A percentile compares a stretch with the other conserved stretches of the same genome.
Evolutionary conservation across 2,329 filamentous ascomycete genomes (phyloP).

Genomic region (Colletotrichum tamarilloi): DNA sequence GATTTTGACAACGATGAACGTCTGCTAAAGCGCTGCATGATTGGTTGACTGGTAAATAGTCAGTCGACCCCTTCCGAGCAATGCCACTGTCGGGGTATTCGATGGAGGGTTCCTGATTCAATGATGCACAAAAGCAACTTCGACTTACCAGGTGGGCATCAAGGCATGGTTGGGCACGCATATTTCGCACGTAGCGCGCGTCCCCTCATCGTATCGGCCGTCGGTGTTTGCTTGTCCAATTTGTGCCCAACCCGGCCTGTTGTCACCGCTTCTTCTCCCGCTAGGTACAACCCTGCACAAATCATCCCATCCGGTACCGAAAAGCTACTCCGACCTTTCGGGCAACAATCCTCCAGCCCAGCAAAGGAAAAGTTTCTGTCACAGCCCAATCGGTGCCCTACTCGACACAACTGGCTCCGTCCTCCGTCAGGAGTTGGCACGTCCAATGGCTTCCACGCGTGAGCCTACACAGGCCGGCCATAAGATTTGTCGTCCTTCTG

Average conservation of each 20-base stretch:
- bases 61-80: neutral
- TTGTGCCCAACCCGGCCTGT: conserved; percentile 37
- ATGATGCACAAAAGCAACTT: conserved; percentile 33
- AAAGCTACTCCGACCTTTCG: conserved; percentile 44
- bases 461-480: conserved; percentile 17
- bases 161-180: conserved; percentile 38
- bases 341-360: conserved; percentile 44
- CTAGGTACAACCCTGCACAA: conserved; percentile 48
- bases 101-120: conserved; percentile 16
- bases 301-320: conserved; percentile 41
- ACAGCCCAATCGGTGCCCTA: conserved; percentile 46
- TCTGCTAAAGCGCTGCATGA: neutral
- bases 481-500: conserved; percentile 32
- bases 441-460: conserved; percentile 30
- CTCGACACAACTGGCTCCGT: conserved; percentile 33
- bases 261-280: conserved; percentile 46
- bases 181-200: conserved; percentile 31
- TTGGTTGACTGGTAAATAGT: conserved; percentile 14
- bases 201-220: conserved; percentile 34
- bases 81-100: conserved; percentile 1
- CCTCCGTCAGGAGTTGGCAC: conserved; percentile 27
- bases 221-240: conserved; percentile 34
- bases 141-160: conserved; percentile 35
- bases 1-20: conserved; percentile 1
- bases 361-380: conserved; percentile 36